These are phyloP conservation scores for Diplosphaera chodatii DNA, from an alignment of 139 green algal genomes.

Conservation along the genomic window DNA sequence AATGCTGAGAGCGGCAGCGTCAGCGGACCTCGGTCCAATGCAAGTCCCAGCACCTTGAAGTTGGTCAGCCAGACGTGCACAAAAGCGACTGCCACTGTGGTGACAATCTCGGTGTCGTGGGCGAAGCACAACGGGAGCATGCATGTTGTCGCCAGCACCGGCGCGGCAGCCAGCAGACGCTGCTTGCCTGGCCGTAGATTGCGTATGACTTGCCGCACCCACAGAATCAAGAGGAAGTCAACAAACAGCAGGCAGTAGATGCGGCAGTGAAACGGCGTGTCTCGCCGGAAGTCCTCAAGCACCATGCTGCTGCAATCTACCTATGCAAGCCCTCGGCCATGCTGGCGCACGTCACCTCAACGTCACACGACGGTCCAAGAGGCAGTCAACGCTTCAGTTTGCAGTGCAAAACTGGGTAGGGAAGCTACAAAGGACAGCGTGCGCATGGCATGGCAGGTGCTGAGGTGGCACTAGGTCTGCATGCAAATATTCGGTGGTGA, in stretches of 20 bases:
- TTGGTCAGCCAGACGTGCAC: conserved; percentile 20
- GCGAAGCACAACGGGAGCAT: conserved; percentile 9
- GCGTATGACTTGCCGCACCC: background rate
- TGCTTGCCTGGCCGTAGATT: background rate
- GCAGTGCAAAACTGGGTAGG: too few relatives aligned
- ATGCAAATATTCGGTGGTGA: too few relatives aligned
- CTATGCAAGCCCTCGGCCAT: too few relatives aligned
- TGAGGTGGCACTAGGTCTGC: too few relatives aligned
- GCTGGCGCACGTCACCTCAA: too few relatives aligned
- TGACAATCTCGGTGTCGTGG: conserved; percentile 14
- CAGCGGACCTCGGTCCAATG: conserved; percentile 9
- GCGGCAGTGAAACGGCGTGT: background rate
- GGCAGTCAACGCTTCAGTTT: too few relatives aligned
- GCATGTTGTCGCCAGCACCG: background rate
- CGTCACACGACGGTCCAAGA: too few relatives aligned
- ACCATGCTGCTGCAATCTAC: too few relatives aligned
- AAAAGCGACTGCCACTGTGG: conserved; percentile 7
- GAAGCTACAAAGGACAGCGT: too few relatives aligned
- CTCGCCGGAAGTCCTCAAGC: too few relatives aligned
- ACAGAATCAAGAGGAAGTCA: background rate
- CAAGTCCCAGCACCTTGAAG: conserved; percentile 30
- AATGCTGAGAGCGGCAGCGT: background rate
- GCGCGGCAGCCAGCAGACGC: background rate
- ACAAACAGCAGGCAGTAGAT: background rate
- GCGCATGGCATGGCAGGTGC: too few relatives aligned